phyloP scores from a whole-genome alignment of 192 early-diverging fungal genomes.

The Coemansia furcata region DNA sequence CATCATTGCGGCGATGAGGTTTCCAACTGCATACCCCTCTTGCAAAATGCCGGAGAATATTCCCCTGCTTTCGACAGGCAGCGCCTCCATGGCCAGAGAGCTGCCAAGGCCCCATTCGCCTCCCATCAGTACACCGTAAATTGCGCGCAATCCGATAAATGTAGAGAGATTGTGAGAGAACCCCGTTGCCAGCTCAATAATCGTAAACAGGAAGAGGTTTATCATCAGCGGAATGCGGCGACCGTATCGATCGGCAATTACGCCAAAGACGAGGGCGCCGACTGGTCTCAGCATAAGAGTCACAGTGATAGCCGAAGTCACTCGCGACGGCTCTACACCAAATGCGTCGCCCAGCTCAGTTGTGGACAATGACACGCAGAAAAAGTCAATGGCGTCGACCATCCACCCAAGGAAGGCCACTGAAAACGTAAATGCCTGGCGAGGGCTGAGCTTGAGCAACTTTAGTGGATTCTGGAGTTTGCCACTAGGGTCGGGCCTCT shows the following conservation, averaged over 20 bases:
- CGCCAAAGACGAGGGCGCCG: slow-evolving; percentile 71
- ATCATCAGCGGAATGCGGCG: slow-evolving; percentile 67
- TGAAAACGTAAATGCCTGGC: slow-evolving; percentile 49
- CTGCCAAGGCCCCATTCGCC: slow-evolving; percentile 74
- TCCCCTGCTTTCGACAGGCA: slow-evolving; percentile 66
- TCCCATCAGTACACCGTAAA: slow-evolving; percentile 67
- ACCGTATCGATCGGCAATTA: slow-evolving; percentile 64
- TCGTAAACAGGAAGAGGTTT: slow-evolving; percentile 61
- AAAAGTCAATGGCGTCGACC: slow-evolving; percentile 71
- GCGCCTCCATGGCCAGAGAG: slow-evolving; percentile 67
- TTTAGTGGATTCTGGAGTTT: slow-evolving; percentile 30
- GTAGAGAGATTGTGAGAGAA: slow-evolving; percentile 60
- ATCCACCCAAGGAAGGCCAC: slow-evolving; percentile 70
- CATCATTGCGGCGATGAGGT: slow-evolving; percentile 62
- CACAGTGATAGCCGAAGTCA: slow-evolving; percentile 66
- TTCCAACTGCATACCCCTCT: slow-evolving; percentile 68
- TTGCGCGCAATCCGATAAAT: slow-evolving; percentile 61
- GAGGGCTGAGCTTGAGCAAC: slow-evolving; percentile 34
- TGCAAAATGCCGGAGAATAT: slow-evolving; percentile 76
- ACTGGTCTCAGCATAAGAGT: slow-evolving; percentile 70
- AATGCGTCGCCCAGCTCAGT: slow-evolving; percentile 60
- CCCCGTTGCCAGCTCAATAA: slow-evolving; percentile 64
- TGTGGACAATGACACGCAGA: slow-evolving; percentile 58
- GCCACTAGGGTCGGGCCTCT: slow-evolving; percentile 25
- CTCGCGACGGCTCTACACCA: slow-evolving; percentile 52